Conservation (phyloP, 441 rosid genomes). For the Populus hybrid region DNA sequence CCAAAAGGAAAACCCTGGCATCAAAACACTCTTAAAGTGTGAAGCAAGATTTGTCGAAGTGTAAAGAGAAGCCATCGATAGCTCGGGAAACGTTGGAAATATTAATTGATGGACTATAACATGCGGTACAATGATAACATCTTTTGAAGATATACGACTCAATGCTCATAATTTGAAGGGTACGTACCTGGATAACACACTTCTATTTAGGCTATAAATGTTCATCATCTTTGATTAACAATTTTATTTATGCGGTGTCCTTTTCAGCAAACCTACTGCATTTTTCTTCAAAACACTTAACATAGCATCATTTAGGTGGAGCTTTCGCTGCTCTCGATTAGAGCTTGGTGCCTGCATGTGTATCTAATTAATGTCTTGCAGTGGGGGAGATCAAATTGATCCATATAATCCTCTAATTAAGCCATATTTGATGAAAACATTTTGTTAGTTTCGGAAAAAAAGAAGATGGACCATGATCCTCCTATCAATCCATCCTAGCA, state of each 20-base stretch:
- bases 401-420: neutral
- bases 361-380: neutral
- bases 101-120: neutral
- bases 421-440: neutral
- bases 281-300: neutral
- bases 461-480: too few species aligned
- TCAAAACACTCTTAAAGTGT: neutral
- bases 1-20: neutral
- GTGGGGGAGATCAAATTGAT: neutral
- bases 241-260: neutral
- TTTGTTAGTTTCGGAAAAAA: too few species aligned
- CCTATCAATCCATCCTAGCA: too few species aligned
- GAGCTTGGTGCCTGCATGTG: neutral
- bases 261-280: neutral
- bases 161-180: neutral
- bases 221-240: neutral
- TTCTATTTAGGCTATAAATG: too few species aligned
- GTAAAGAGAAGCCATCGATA: neutral
- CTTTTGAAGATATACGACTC: neutral
- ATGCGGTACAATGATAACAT: neutral
- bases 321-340: neutral
- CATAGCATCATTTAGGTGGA: neutral
- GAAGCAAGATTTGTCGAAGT: neutral
- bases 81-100: neutral
- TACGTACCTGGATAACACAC: neutral